phyloP scores from a whole-genome alignment of 148 eudicot genomes.

The Nepenthes mirabilis region DNA sequence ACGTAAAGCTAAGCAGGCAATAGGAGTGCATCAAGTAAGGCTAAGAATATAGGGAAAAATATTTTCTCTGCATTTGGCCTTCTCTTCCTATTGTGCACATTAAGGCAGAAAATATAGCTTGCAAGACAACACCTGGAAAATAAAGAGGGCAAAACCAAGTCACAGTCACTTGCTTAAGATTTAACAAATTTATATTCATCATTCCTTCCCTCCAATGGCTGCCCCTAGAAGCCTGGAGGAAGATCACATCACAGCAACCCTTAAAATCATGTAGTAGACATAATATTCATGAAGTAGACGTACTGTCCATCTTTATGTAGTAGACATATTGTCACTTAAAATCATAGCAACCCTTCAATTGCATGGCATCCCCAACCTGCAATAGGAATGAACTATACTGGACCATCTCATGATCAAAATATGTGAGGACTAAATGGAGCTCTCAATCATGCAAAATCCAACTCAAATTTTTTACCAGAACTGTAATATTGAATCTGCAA shows the following conservation, averaged over 20 bases:
- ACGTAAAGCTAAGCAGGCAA: slow-evolving; percentile 64
- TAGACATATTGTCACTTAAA: too few species aligned
- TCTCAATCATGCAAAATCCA: too few species aligned
- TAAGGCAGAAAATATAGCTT: slow-evolving; percentile 56
- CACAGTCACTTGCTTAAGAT: not conserved
- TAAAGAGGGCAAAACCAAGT: not conserved
- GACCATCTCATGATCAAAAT: too few species aligned
- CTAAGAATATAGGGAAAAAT: slow-evolving; percentile 56
- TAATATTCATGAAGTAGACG: too few species aligned
- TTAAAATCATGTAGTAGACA: too few species aligned
- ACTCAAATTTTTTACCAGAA: slow-evolving; percentile 56
- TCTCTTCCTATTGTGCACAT: slow-evolving; percentile 28
- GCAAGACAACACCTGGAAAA: slow-evolving; percentile 71
- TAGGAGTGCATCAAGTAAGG: slow-evolving; percentile 76
- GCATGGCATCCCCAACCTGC: too few species aligned
- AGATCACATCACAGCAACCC: too few species aligned
- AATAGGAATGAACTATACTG: too few species aligned
- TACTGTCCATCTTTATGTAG: too few species aligned
- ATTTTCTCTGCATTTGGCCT: slow-evolving; percentile 34
- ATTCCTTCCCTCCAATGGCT: not conserved
- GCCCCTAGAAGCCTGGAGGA: not conserved
- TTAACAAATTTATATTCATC: too few species aligned
- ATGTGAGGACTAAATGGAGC: too few species aligned
- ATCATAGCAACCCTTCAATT: too few species aligned
- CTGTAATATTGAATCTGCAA: slow-evolving; percentile 90